Percentiles rank a stretch among this genome's conserved stretches.
phyloP scores from a whole-genome alignment of 2,329 filamentous ascomycete genomes.

The Raffaelea albimanens region DNA sequence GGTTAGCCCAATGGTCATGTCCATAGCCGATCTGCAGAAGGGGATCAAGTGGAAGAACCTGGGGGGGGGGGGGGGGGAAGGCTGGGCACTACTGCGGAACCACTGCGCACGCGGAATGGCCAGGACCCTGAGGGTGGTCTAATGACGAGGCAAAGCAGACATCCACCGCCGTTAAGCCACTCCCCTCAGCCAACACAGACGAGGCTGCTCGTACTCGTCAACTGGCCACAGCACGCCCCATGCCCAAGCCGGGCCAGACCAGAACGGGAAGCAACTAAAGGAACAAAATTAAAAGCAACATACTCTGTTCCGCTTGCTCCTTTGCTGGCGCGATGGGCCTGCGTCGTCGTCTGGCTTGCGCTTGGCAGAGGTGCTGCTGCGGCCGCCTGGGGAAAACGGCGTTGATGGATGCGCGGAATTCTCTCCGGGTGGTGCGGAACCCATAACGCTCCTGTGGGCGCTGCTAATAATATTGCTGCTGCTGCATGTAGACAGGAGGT shows the following conservation, averaged over 20 bases:
- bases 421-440: conserved; percentile 31
- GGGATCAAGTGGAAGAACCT: too few relatives aligned
- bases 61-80: too few relatives aligned
- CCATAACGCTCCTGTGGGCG: conserved; percentile 12
- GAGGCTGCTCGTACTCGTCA: too few relatives aligned
- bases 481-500: conserved; percentile 5
- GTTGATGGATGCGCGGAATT: conserved; percentile 33
- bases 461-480: neutral
- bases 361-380: conserved; percentile 15
- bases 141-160: too few relatives aligned
- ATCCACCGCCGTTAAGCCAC: too few relatives aligned
- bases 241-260: too few relatives aligned
- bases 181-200: too few relatives aligned
- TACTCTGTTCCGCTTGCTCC: conserved; percentile 52
- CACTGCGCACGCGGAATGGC: too few relatives aligned
- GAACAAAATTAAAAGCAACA: conserved; percentile 18
- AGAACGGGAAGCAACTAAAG: neutral
- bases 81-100: too few relatives aligned
- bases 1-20: neutral
- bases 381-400: conserved; percentile 3
- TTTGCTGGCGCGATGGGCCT: conserved; percentile 35
- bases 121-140: too few relatives aligned
- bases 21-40: too few relatives aligned
- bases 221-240: too few relatives aligned
- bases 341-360: conserved; percentile 29